Conservation (phyloP, 2,329 filamentous ascomycete genomes). For the Fusarium fujikuroi region DNA sequence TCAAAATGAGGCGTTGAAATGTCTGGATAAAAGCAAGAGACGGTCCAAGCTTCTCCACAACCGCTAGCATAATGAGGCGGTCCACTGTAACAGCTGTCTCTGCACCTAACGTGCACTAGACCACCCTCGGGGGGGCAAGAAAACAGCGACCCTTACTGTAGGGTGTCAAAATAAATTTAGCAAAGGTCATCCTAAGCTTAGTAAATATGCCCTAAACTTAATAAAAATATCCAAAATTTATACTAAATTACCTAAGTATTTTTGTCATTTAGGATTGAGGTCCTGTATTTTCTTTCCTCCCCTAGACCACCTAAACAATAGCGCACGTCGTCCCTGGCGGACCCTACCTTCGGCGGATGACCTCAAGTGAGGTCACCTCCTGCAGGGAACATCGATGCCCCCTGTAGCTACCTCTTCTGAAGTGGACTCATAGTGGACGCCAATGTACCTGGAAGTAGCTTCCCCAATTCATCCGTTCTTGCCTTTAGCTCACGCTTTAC, state of each 20-base stretch:
- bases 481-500: conserved; percentile 21
- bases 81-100: conserved; percentile 27
- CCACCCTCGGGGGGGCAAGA: too few species aligned
- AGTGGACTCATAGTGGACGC: not conserved
- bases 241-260: too few species aligned
- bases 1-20: conserved; percentile 24
- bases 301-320: conserved; percentile 33
- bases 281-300: too few species aligned
- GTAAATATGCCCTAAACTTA: too few species aligned
- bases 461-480: conserved; percentile 18
- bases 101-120: conserved; percentile 11
- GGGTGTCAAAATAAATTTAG: too few species aligned
- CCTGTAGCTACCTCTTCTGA: conserved; percentile 8
- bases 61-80: conserved; percentile 13
- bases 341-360: conserved; percentile 34
- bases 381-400: not conserved
- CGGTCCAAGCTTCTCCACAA: conserved; percentile 27
- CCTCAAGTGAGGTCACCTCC: conserved; percentile 32
- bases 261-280: too few species aligned
- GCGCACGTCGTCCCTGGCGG: conserved; percentile 36
- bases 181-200: too few species aligned
- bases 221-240: too few species aligned
- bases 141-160: too few species aligned
- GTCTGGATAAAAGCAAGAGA: conserved; percentile 12
- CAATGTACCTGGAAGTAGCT: conserved; percentile 18